Conservation (phyloP, 768 basidiomycete species). For the Paxillus ammoniavirescens region DNA sequence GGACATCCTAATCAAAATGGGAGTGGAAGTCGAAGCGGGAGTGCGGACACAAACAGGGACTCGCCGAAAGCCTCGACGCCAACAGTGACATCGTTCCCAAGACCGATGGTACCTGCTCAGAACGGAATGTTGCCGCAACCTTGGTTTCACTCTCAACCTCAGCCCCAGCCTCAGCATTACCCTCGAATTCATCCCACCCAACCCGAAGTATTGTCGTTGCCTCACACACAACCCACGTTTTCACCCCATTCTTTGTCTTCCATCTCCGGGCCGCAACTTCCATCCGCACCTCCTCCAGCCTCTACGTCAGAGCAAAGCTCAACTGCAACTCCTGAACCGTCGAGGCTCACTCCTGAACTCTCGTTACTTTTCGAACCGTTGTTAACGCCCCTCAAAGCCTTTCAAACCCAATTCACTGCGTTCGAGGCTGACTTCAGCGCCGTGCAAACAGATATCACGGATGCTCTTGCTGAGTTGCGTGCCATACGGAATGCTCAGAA, state of each 20-base stretch:
- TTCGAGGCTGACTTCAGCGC: conserved; percentile 8
- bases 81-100: background rate
- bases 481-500: conserved; percentile 14
- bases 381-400: background rate
- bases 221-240: background rate
- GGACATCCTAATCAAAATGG: background rate
- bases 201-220: background rate
- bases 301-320: background rate
- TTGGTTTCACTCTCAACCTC: background rate
- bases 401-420: conserved; percentile 15
- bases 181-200: background rate
- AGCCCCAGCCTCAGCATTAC: background rate
- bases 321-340: background rate
- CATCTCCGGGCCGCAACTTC: background rate
- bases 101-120: background rate
- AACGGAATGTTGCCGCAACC: background rate
- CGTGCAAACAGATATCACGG: conserved; percentile 14
- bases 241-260: background rate
- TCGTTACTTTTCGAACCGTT: background rate
- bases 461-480: conserved; percentile 15
- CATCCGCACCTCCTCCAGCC: background rate
- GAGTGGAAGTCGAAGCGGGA: background rate
- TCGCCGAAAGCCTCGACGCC: background rate
- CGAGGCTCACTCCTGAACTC: background rate
- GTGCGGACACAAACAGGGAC: background rate